Evolutionary conservation across 2,329 filamentous ascomycete species (phyloP).

Genomic region (Diaporthe longicolla): DNA sequence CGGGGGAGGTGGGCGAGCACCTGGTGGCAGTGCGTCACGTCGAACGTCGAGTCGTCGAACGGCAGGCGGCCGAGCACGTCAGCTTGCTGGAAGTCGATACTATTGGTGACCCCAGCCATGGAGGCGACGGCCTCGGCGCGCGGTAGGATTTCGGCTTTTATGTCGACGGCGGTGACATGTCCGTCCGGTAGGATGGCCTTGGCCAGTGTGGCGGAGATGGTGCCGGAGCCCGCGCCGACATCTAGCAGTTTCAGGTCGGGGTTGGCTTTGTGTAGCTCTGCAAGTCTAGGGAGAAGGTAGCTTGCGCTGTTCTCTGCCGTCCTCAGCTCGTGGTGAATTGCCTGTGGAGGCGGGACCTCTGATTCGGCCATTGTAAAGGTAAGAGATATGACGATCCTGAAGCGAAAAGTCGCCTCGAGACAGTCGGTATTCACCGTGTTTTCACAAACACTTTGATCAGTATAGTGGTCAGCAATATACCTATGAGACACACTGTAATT

Average conservation of each 20-base stretch:
- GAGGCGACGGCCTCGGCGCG: constrained; percentile 55
- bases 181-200: constrained; percentile 56
- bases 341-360: constrained; percentile 27
- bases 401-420: background rate
- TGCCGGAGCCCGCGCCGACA: constrained; percentile 63
- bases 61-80: constrained; percentile 51
- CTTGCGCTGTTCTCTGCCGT: constrained; percentile 44
- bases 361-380: background rate
- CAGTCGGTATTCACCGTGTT: background rate
- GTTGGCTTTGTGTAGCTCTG: constrained; percentile 41
- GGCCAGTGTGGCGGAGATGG: constrained; percentile 60
- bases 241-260: constrained; percentile 56
- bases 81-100: constrained; percentile 48
- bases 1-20: constrained; percentile 48
- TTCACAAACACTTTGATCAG: background rate
- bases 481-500: background rate
- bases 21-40: constrained; percentile 50
- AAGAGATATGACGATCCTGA: background rate
- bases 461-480: background rate
- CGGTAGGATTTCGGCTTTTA: constrained; percentile 57
- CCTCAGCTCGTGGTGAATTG: constrained; percentile 28
- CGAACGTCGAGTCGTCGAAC: constrained; percentile 49
- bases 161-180: constrained; percentile 59
- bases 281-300: constrained; percentile 50
- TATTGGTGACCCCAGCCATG: constrained; percentile 49